Evolutionary conservation across 2,329 filamentous ascomycete genomes (phyloP), one percentile per base, ranked within the genome.

Genomic region (Orbilia brochopaga): DNA sequence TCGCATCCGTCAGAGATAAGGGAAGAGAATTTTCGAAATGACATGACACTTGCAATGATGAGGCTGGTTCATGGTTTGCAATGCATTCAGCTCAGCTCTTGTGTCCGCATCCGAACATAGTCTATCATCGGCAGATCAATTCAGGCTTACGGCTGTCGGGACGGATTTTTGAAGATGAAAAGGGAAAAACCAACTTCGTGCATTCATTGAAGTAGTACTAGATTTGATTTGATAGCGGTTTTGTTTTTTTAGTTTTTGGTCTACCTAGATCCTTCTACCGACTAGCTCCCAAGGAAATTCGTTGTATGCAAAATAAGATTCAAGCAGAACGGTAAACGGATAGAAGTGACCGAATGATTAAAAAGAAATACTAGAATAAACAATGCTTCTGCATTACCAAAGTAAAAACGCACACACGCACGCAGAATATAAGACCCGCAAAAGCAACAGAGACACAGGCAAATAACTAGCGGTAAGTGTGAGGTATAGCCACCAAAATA

Each of bases 271-370:
- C 54, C 50, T 60, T 70, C 54, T 64, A 58, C 51, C 46, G n/a
- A n/a, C n/a, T n/a, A 51, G 35, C 54, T 17, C 46, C 40, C 50
- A 70, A 70, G 50, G 54, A 64, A 70, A 63, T 70, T 70, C 66
- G 66, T 70, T 32, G 56, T 46, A 62, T 48, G 50, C 17, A 13
- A 46, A 64, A 60, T 51, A 69, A 63, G 61, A 69, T 69, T 35
- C 60, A 17, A 44, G 17, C 15, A 17, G 13, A 44, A 44, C 40
- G 11, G 13, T 15, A 15, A 13, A 15, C 40, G 40, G 40, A 7
- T 44, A n/a, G 17, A 44, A 48, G 8, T 32, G 27, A 48, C 4
- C 44, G 19, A 21, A 48, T 21, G 44, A 48, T 48, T 21, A 48
- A 48, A 48, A 48, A 48, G 37, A 10, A 21, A 48, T 48, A 48